Evolutionary conservation across 768 basidiomycete genomes (phyloP), one percentile per base, ranked within the genome.

Genomic region (Hemileccinum rubropunctum): DNA sequence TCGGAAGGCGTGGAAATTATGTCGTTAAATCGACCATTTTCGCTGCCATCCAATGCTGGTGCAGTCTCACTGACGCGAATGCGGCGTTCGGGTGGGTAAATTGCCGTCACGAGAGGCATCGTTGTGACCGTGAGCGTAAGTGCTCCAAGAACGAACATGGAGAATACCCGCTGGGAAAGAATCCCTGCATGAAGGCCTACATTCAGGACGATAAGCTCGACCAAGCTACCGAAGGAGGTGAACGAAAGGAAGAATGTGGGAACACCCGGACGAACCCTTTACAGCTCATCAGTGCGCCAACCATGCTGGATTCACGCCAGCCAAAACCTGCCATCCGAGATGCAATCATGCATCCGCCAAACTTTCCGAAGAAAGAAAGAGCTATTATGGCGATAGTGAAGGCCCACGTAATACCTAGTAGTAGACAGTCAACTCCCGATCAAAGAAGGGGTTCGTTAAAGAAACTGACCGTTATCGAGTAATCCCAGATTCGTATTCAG

Each of bases 181-280:
- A 95, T 93, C 0, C 82, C 81, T 3, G 90, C 92, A 3, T 78
- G 73, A 2, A 95, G 74, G 3, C 95, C 95, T 54, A 98, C 90
- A 59, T 98, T 99, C 54, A 98, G 83, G 4, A 98, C 95, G 59
- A 98, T 97, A 15, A 98, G 76, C 62, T 97, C 95, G 10, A 98
- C 88, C 5, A 97, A 76, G 20, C 88, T 90, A 32, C 15, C 44
- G n/a, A 39, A 35, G 6, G 12, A 40, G 15, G 26, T 59, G 14
- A 62, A 50, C 17, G 4, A 7, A 44, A 26, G 15, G 4, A 26
- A 6, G 42, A 18, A 45, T 10, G 1, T 5, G 15, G 18, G 11
- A n/a, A 1, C 21, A 21, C 1, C 9, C 12, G 28, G 3, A 41
- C 74, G 32, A 11, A 88, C 88, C 92, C 94, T 77, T 98, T 95